These are phyloP conservation scores for Hemisphaericaspora xylofermentans DNA, from an alignment of 1,139 yeast species.

Conservation along the genomic window DNA sequence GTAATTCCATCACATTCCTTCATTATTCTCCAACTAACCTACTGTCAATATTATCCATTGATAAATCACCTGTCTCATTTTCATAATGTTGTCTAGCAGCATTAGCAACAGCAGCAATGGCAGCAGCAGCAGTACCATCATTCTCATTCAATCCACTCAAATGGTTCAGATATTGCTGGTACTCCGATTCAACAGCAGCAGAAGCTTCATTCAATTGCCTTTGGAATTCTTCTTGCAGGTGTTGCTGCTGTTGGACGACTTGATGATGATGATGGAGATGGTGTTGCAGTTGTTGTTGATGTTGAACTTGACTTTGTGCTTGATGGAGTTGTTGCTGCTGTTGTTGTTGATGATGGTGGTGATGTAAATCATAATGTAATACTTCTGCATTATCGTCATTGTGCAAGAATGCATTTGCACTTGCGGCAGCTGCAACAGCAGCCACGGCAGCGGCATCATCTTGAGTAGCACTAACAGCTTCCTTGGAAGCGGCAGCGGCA, in stretches of 20 bases:
- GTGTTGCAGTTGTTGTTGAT: slow-evolving; percentile 6
- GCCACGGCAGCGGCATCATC: slow-evolving; percentile 12
- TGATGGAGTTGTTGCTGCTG: slow-evolving; percentile 9
- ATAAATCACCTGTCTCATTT: slow-evolving; percentile 34
- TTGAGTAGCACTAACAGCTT: slow-evolving; percentile 2
- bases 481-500: slow-evolving; percentile 22
- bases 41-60: slow-evolving; percentile 50
- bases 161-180: slow-evolving; percentile 28
- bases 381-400: slow-evolving; percentile 25
- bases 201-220: slow-evolving; percentile 41
- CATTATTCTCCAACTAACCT: slow-evolving; percentile 45
- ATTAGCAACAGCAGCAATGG: slow-evolving; percentile 37
- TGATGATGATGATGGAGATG: slow-evolving; percentile 10
- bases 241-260: slow-evolving; percentile 15
- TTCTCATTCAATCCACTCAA: slow-evolving; percentile 23
- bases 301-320: slow-evolving; percentile 4
- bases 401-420: slow-evolving; percentile 34
- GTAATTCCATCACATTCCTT: neutral
- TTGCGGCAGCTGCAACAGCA: slow-evolving; percentile 21
- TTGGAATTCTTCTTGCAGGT: slow-evolving; percentile 40
- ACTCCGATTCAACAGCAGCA: slow-evolving; percentile 35
- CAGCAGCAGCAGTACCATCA: slow-evolving; percentile 42
- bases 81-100: slow-evolving; percentile 28
- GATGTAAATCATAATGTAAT: slow-evolving; percentile 6
- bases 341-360: slow-evolving; percentile 10